Base-by-base conservation (phyloP, 768 basidiomycete species). In the Psilocybe cubensis region DNA sequence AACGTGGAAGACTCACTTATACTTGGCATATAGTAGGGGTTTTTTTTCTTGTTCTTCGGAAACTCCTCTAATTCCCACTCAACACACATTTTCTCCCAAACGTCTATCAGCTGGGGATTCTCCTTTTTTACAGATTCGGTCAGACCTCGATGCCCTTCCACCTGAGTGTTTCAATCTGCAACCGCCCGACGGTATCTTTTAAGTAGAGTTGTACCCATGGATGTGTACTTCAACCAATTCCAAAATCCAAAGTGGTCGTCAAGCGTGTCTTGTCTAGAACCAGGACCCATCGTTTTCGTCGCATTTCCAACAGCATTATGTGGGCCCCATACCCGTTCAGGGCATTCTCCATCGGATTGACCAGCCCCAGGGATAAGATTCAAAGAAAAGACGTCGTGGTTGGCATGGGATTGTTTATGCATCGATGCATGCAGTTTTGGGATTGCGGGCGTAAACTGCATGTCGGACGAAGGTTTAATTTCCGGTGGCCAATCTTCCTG, bases 171-270 rank as follows among this genome's bases (percentile, higher is more conserved):
- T 5, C 50, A 4, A 21, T 51, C 50, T 18, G 50, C 50, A 1
- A 51, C 50, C 4, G 50, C 50, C 11, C 14, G 6, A 5, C 11
- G 5, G 50, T 51, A 51, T 2, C 24, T 1, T 6, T 35, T 10
- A 3, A 38, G 33, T 3, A 51, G 35, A 1, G 18, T 38, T 2
- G 3, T 20, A 23, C 50, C 50, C 20, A 20, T 4, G 4, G 20
- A 20, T 9, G 40, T n/a, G 20, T 51, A 51, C 40, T 51, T 51
- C 33, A 9, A 3, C 50, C 50, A 51, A 12, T 51, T 51, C 50
- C 50, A 51, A 24, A 51, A 51, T 1, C 33, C n/a, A 24, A 51
- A 51, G 21, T 51, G 50, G 11, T 51, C 50, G 33, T 51, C 50
- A 3, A 51, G 35, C 3, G 40, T 35, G 35, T 51, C 50, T 2